These are phyloP conservation scores for Lycium ferocissimum DNA, from an alignment of 257 asterid genomes.

Conservation along the genomic window DNA sequence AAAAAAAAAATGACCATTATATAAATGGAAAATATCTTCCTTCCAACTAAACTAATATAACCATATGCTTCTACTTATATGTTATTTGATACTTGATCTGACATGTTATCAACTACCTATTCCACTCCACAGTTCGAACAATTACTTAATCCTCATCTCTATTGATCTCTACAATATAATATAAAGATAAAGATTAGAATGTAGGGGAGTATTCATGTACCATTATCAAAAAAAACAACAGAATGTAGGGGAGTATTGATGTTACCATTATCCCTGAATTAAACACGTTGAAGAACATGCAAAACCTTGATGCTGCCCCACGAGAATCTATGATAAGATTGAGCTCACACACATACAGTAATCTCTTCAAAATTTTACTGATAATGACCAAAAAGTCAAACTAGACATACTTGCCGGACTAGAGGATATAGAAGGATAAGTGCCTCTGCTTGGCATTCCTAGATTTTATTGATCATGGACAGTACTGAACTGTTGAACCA, in stretches of 20 bases:
- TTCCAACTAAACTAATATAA: neutral
- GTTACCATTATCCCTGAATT: neutral
- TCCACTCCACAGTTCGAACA: neutral
- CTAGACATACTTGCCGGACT: neutral
- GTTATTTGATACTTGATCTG: neutral
- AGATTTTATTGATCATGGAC: neutral
- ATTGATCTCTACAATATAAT: neutral
- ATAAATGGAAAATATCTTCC: neutral
- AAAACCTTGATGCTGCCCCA: conserved; percentile 3
- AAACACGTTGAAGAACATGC: neutral
- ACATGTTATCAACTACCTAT: conserved; percentile 12
- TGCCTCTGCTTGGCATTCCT: neutral
- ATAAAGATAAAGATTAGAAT: neutral
- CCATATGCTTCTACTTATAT: neutral
- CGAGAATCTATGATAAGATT: neutral
- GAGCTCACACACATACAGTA: neutral
- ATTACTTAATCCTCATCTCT: neutral
- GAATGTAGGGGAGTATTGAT: no score
- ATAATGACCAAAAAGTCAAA: neutral
- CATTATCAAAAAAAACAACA: no score
- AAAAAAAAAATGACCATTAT: neutral
- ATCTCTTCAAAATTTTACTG: neutral
- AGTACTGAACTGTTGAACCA: neutral
- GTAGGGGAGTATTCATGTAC: no score
- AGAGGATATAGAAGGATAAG: neutral